phyloP scores from a whole-genome alignment of 1,139 yeast species.

The Nadsonia commutata region DNA sequence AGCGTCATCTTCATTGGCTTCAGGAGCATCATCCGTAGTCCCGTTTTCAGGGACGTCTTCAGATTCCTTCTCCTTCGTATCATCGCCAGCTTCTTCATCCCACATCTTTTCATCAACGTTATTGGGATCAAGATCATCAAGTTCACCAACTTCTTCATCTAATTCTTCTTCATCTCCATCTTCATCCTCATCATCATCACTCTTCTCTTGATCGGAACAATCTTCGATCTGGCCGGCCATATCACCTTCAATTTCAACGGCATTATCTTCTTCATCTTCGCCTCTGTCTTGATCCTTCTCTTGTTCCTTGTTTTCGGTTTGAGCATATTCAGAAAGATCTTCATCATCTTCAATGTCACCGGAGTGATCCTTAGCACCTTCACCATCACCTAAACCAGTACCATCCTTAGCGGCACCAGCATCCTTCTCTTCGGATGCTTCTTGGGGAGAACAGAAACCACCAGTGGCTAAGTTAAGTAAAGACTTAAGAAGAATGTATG shows the following conservation, averaged over 20 bases:
- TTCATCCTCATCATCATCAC: constrained; percentile 38
- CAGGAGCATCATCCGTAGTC: constrained; percentile 35
- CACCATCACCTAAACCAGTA: constrained; percentile 96
- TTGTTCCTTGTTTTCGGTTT: constrained; percentile 65
- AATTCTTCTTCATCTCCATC: constrained; percentile 45
- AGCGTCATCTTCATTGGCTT: constrained; percentile 40
- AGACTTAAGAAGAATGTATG: constrained; percentile 42
- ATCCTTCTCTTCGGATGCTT: constrained; percentile 51
- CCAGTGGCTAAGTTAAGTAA: constrained; percentile 53
- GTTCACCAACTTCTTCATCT: constrained; percentile 65
- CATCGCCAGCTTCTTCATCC: constrained; percentile 75
- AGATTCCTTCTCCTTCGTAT: constrained; percentile 43
- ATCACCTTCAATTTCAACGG: constrained; percentile 86
- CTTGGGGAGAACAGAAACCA: constrained; percentile 90
- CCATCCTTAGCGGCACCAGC: constrained; percentile 44
- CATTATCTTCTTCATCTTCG: constrained; percentile 34
- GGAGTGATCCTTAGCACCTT: constrained; percentile 68
- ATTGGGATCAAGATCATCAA: constrained; percentile 86
- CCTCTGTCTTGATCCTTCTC: constrained; percentile 48
- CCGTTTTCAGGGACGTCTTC: constrained; percentile 54
- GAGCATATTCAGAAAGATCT: constrained; percentile 79
- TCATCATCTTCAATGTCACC: constrained; percentile 89
- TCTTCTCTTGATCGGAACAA: constrained; percentile 41
- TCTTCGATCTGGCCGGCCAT: constrained; percentile 91
- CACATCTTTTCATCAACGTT: constrained; percentile 97